Evolutionary conservation across 2,329 filamentous ascomycete species (phyloP), one percentile per base, ranked within the genome.

Genomic region (Simplicillium aogashimaense): DNA sequence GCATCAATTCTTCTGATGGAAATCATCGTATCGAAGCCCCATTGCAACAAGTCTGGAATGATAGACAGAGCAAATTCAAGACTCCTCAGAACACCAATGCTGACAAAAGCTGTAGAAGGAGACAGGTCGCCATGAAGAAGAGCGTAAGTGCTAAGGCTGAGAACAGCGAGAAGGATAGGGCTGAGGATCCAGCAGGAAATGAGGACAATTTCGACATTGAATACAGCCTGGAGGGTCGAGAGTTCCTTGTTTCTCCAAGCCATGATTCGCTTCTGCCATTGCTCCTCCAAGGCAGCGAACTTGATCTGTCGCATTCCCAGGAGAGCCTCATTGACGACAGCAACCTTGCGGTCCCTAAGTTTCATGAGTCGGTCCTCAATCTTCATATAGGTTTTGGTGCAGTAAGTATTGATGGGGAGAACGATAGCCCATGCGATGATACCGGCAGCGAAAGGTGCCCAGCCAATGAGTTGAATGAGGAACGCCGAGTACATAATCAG

Each of bases 291-390:
- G 1, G 85, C 85, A 1, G 83, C 83, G 50, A 90, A 88, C 53
- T 92, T 92, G 62, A 92, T 86, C 57, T 92, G 86, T 1, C 84
- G 76, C 47, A 90, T 89, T 7, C 85, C 85, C 49, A 84, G 75
- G 1, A 92, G 63, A 1, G 81, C 83, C 57, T 92, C 85, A 1
- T 83, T 84, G 25, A 92, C 72, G 12, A 88, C 73, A 1, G 74
- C 80, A 60, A 88, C 71, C 59, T 89, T 90, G 40, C 77, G 69
- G 55, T 90, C 86, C 35, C 85, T 70, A 20, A 80, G 69, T 53
- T 83, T 84, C 83, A 89, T 89, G 37, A 90, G 58, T 37, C 69
- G 64, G 41, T 83, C 80, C 51, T 87, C 81, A 4, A 78, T 73
- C 16, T 63, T 66, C 1, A 79, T 65, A 51, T 86, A 86, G 15